Percentiles rank a stretch among this genome's conserved stretches.
phyloP scores from a whole-genome alignment of 2,329 filamentous ascomycete species.

The Talaromyces piceae region DNA sequence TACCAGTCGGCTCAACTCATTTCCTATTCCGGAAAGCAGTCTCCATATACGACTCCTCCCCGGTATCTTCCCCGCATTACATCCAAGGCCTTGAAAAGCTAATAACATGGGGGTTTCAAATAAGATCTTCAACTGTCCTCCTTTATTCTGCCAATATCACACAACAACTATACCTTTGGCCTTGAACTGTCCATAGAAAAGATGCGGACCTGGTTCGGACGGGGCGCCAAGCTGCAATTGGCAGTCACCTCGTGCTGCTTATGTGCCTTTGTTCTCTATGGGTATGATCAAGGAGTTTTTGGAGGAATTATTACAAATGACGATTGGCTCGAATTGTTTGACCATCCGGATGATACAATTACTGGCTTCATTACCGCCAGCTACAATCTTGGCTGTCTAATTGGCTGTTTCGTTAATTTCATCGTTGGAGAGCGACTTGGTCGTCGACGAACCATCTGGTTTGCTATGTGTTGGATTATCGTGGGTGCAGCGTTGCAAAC shows the following conservation, averaged over 20 bases:
- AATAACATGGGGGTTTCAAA: too few relatives aligned
- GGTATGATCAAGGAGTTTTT: slow-evolving; percentile 3
- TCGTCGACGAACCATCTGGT: background rate
- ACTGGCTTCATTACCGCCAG: background rate
- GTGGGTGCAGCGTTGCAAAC: slow-evolving; percentile 21
- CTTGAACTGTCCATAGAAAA: too few relatives aligned
- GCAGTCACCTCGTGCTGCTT: background rate
- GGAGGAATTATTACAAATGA: background rate
- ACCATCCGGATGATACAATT: slow-evolving; percentile 20
- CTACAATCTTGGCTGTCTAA: background rate
- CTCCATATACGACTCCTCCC: too few relatives aligned
- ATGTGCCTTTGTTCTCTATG: background rate
- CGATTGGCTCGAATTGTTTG: slow-evolving; percentile 28
- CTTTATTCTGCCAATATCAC: too few relatives aligned
- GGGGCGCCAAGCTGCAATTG: background rate
- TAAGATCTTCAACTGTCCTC: too few relatives aligned
- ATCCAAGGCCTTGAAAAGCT: too few relatives aligned
- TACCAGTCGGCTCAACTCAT: too few relatives aligned
- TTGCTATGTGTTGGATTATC: background rate
- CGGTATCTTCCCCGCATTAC: too few relatives aligned
- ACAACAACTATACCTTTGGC: too few relatives aligned
- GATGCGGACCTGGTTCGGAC: background rate
- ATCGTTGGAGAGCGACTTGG: background rate
- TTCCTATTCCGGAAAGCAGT: too few relatives aligned
- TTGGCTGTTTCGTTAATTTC: background rate